These are phyloP conservation scores for Apocynum venetum DNA, from an alignment of 257 asterid genomes.

Conservation along the genomic window DNA sequence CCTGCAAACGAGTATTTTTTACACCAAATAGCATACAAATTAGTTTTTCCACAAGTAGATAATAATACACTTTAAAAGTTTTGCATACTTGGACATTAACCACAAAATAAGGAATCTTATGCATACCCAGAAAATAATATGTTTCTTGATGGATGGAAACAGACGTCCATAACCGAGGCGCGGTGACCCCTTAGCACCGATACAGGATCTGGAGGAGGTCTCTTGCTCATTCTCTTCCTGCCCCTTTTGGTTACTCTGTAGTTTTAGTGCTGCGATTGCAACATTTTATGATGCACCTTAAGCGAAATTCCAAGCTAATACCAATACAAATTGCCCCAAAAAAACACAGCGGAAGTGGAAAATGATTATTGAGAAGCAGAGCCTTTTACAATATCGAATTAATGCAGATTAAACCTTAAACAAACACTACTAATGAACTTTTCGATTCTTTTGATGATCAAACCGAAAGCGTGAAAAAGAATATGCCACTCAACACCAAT, in stretches of 20 bases:
- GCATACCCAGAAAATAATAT: conserved; percentile 61
- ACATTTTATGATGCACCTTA: conserved; percentile 42
- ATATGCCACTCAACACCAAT: too few relatives aligned
- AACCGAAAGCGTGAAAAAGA: too few relatives aligned
- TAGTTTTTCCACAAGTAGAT: background rate
- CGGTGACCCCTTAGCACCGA: conserved; percentile 96
- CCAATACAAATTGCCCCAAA: too few relatives aligned
- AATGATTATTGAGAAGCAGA: background rate
- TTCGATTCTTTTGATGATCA: background rate
- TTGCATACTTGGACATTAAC: background rate
- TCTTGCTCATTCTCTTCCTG: conserved; percentile 50
- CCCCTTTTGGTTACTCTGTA: background rate
- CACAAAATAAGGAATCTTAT: background rate
- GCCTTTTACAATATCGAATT: background rate
- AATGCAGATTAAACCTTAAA: background rate
- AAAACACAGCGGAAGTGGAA: background rate
- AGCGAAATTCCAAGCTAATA: background rate
- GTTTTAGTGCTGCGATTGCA: conserved; percentile 19
- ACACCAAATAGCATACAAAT: background rate
- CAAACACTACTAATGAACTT: background rate
- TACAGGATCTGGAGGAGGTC: conserved; percentile 86
- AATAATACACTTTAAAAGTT: background rate
- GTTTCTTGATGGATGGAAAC: conserved; percentile 69
- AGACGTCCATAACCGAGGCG: conserved; percentile 74
- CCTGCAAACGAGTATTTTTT: conserved; percentile 16